Evolutionary conservation across 768 basidiomycete species (phyloP), one percentile per base, ranked within the genome.

Genomic region (Lentinula guzmanii): DNA sequence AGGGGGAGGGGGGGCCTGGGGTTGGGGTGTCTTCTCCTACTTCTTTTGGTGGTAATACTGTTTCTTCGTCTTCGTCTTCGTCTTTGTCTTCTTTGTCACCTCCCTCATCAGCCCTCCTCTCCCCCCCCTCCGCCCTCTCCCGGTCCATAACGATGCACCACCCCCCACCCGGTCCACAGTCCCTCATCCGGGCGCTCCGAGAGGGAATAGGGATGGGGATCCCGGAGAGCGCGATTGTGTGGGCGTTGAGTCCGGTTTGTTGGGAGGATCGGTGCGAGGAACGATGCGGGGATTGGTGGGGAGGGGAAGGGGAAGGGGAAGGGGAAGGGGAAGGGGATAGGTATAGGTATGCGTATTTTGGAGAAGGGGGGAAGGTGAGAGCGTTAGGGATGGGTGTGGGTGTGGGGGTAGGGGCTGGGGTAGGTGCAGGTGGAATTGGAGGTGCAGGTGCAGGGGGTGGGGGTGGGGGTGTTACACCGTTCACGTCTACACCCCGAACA

Each of bases 161-260:
- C 11, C 16, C 16, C 21, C 46, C 46, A 9, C 16, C 46, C 9
- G 34, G 18, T 11, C 61, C 67, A 11, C 63, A 65, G 1, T 72
- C 77, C 1, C 73, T 87, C 13, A 70, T 84, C 60, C 83, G 82
- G 62, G 82, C 78, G 11, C 73, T 87, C 35, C 77, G 76, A 52
- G 76, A 82, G 48, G 80, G 83, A 4, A 68, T 56, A 61, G 77
- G 79, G 11, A 68, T 45, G 62, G 77, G 79, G 11, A 67, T 83
- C 54, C 65, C 72, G 6, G 76, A 82, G 53, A 58, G 69, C 13
- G 64, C 69, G 10, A 66, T 82, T 62, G 52, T 78, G 31, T 78
- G 82, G 61, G 71, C 77, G 2, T 65, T 83, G n/a, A 76, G 72
- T 10, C 75, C 81, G 1, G 63, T 71, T 1, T 72, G 70, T 54